Evolutionary conservation across 176 grass and related monocot genomes (phyloP).

Genomic region (Juncus inflexus): DNA sequence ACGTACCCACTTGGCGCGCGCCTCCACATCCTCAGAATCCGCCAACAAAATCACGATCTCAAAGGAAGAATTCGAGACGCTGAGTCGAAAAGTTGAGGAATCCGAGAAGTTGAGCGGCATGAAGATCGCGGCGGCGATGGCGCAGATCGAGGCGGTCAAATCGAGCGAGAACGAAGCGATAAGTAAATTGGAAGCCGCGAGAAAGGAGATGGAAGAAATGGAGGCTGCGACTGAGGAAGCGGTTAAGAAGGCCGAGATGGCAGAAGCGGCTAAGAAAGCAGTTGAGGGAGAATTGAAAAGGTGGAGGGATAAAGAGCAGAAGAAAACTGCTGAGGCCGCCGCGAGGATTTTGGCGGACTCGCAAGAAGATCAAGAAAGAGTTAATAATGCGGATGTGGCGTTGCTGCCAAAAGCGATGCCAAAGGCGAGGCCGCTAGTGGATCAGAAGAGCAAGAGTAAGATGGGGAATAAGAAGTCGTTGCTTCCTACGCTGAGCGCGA

Average conservation of each 20-base stretch:
- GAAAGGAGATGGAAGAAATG: conserved; percentile 93
- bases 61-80: conserved; percentile 82
- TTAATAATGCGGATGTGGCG: conserved; percentile 2
- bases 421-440: conserved; percentile 30
- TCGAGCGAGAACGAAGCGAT: conserved; percentile 87
- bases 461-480: conserved; percentile 53
- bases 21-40: conserved; percentile 72
- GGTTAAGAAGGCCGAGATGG: conserved; percentile 84
- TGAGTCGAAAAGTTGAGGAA: conserved; percentile 78
- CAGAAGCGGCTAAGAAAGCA: conserved; percentile 83
- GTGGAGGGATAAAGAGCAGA: conserved; percentile 83
- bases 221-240: conserved; percentile 81
- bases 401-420: conserved; percentile 27
- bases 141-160: conserved; percentile 79
- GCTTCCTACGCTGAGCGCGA: conserved; percentile 55
- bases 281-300: conserved; percentile 89
- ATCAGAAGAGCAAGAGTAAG: conserved; percentile 31
- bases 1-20: conserved; percentile 55
- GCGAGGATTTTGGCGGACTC: conserved; percentile 42
- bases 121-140: conserved; percentile 90
- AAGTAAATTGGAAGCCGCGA: conserved; percentile 56
- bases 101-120: conserved; percentile 87
- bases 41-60: conserved; percentile 79
- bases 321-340: conserved; percentile 49
- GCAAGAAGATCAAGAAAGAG: conserved; percentile 13